Evolutionary conservation across 371 early-diverging fungal genomes (phyloP).

Genomic region (Dentiscutata heterogama): DNA sequence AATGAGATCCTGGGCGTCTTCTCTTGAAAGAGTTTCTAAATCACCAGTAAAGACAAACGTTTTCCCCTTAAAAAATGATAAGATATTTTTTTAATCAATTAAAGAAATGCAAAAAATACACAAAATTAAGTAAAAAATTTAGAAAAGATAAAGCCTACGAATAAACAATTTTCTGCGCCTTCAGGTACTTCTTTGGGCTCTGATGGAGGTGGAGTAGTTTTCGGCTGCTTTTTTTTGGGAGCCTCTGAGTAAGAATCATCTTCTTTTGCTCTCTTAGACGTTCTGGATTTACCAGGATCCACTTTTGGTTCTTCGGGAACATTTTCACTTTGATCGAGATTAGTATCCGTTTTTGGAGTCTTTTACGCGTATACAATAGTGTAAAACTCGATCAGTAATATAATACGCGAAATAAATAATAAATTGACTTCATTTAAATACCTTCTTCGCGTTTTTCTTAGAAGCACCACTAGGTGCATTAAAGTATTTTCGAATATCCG

Average conservation of each 20-base stretch:
- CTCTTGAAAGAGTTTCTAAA: constrained; percentile 79
- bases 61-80: constrained; percentile 58
- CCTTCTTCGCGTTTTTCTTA: neutral
- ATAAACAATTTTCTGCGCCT: constrained; percentile 83
- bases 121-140: neutral
- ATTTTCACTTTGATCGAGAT: too few relatives aligned
- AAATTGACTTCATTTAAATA: neutral
- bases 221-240: constrained; percentile 1
- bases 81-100: neutral
- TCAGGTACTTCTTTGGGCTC: constrained; percentile 77
- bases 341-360: too few relatives aligned
- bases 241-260: neutral
- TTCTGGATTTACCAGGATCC: neutral
- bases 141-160: constrained; percentile 4
- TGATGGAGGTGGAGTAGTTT: constrained; percentile 65
- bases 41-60: constrained; percentile 97
- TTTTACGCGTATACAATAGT: too few relatives aligned
- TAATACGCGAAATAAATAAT: neutral
- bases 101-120: neutral
- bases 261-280: neutral
- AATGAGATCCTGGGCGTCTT: constrained; percentile 83
- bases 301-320: too few relatives aligned
- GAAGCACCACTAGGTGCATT: neutral
- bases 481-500: neutral
- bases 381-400: too few relatives aligned